Conservation (phyloP, 345 rosid species). For the Populus pruinosa region DNA sequence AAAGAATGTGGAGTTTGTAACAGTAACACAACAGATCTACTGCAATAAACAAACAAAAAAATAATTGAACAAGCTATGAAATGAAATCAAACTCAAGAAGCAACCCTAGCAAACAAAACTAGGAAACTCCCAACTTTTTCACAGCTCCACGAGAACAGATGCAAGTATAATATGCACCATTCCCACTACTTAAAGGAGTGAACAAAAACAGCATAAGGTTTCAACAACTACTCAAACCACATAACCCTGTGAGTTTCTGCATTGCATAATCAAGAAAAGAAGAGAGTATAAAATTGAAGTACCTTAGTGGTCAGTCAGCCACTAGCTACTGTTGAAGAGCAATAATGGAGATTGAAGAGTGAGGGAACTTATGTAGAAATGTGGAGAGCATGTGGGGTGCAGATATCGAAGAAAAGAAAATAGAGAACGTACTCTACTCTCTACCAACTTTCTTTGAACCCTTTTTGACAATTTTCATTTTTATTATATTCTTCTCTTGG, state of each 20-base stretch:
- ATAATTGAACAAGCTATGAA: neutral
- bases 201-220: constrained; percentile 12
- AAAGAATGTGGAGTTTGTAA: neutral
- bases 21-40: constrained; percentile 26
- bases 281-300: neutral
- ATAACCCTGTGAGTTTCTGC: neutral
- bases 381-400: neutral
- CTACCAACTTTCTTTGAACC: neutral
- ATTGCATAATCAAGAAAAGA: neutral
- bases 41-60: neutral
- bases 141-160: neutral
- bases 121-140: neutral
- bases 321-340: neutral
- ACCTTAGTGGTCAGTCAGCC: neutral
- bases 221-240: constrained; percentile 39
- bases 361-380: neutral
- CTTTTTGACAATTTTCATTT: neutral
- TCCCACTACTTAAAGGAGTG: constrained; percentile 20
- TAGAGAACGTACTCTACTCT: neutral
- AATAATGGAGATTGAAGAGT: neutral
- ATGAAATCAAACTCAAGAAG: neutral
- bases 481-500: neutral
- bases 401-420: neutral
- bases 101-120: neutral
- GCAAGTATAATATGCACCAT: neutral